Base-by-base conservation (phyloP, 2,329 filamentous ascomycete genomes). In the Aspergillus puulaauensis region DNA sequence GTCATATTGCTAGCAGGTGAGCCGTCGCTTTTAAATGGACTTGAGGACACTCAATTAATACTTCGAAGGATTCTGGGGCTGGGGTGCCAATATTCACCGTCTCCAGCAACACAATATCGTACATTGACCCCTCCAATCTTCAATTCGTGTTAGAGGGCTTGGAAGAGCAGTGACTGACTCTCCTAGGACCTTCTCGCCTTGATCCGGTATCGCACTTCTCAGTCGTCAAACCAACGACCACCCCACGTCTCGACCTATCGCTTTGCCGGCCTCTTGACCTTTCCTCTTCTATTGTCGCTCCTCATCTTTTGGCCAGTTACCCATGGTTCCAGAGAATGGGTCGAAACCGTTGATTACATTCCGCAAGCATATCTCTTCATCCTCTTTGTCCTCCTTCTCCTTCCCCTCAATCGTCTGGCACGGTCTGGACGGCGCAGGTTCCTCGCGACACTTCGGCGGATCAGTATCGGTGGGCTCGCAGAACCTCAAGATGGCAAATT, bases 81-180 rank as follows among this genome's bases (percentile, higher is more conserved):
- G 93, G 92, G 92, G 89, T 64, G 76, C 90, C 66, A 98, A 97
- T 78, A 85, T 98, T 41, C 92, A 97, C 72, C 93, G 91, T 77
- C 86, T 98, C 59, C 83, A 88, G 68, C 77, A 86, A 58, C 81
- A 87, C 69, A 90, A 90, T 72, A 96, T 99, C 78, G 85, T 86
- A 75, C 60, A 81, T 72, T 47, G 37, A 49, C 44, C 56, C 59
- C 54, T 56, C 56, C 54, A 31, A 15, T 19, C 9, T 35, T 17
- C n/a, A 33, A 46, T 21, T 37, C 45, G 46, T 23, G 6, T n/a
- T 43, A n/a, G 19, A n/a, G 24, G 7, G n/a, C 11, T 37, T 46
- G 27, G 23, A 24, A 24, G 48, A 23, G 17, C 37, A 37, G 27
- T 17, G 9, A 63, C 63, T 70, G 52, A 71, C 47, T 54, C 47